Evolutionary conservation across 1,139 yeast genomes (phyloP).

Genomic region (Pichia sp.): DNA sequence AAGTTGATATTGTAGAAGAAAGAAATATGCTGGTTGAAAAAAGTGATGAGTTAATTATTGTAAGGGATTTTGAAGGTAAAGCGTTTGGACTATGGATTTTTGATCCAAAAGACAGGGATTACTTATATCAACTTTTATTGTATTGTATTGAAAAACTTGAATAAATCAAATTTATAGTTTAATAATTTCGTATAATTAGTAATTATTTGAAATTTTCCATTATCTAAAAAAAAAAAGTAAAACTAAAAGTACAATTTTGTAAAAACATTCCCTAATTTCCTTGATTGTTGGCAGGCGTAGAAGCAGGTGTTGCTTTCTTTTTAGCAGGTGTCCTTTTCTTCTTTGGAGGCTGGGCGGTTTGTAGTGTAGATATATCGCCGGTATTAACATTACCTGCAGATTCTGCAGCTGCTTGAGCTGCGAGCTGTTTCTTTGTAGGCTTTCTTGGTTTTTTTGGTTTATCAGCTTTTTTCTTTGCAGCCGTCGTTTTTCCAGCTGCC

Average conservation of each 20-base stretch:
- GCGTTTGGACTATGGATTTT: conserved; percentile 89
- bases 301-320: conserved; percentile 14
- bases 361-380: conserved; percentile 15
- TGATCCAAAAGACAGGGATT: conserved; percentile 64
- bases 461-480: conserved; percentile 20
- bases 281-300: conserved; percentile 1
- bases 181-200: no score
- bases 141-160: conserved; percentile 39
- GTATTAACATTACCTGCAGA: conserved; percentile 16
- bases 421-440: conserved; percentile 31
- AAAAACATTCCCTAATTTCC: neutral
- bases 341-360: conserved; percentile 24
- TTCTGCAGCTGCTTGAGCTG: conserved; percentile 23
- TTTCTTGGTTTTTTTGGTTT: conserved; percentile 27
- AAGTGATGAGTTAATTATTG: conserved; percentile 73
- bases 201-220: neutral
- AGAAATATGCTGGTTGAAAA: conserved; percentile 68
- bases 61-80: conserved; percentile 68
- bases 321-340: conserved; percentile 25
- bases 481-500: conserved; percentile 13
- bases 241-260: neutral
- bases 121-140: conserved; percentile 49
- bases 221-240: neutral
- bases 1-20: conserved; percentile 38
- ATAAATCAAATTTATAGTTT: neutral